These are phyloP conservation scores for Colletotrichum sp. DNA, from an alignment of 2,329 filamentous ascomycete genomes.

Conservation along the genomic window DNA sequence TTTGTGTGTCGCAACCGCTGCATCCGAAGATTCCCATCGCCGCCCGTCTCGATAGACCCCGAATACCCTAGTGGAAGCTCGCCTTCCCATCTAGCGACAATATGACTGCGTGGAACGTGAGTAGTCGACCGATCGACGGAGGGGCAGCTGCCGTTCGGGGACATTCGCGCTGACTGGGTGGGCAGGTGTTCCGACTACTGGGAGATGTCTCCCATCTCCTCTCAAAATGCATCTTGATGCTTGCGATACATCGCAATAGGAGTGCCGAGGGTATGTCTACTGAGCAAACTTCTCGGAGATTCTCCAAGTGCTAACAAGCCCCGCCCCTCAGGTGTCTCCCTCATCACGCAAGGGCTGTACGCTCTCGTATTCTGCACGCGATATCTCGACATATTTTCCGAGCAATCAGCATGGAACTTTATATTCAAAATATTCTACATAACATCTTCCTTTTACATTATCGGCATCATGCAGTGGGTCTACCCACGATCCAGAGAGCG, in stretches of 20 bases:
- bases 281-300: not conserved
- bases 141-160: not conserved
- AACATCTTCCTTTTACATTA: conserved; percentile 80
- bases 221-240: conserved; percentile 90
- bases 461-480: conserved; percentile 84
- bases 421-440: conserved; percentile 92
- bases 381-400: conserved; percentile 81
- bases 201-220: conserved; percentile 84
- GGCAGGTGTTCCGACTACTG: conserved; percentile 72
- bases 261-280: conserved; percentile 74
- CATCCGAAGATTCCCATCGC: not conserved
- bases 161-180: conserved; percentile 3
- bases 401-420: conserved; percentile 69
- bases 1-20: conserved; percentile 14
- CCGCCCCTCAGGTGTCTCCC: conserved; percentile 73
- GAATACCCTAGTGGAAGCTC: conserved; percentile 3
- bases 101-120: conserved; percentile 47
- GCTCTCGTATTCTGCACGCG: conserved; percentile 83
- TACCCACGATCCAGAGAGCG: conserved; percentile 88
- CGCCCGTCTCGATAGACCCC: not conserved
- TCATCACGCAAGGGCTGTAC: conserved; percentile 91
- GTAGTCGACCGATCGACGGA: conserved; percentile 15
- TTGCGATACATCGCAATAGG: conserved; percentile 85
- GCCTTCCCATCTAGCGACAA: conserved; percentile 22
- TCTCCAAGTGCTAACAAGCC: conserved; percentile 19